Evolutionary conservation across 2,329 filamentous ascomycete species (phyloP).

Genomic region (Fusarium sp.): DNA sequence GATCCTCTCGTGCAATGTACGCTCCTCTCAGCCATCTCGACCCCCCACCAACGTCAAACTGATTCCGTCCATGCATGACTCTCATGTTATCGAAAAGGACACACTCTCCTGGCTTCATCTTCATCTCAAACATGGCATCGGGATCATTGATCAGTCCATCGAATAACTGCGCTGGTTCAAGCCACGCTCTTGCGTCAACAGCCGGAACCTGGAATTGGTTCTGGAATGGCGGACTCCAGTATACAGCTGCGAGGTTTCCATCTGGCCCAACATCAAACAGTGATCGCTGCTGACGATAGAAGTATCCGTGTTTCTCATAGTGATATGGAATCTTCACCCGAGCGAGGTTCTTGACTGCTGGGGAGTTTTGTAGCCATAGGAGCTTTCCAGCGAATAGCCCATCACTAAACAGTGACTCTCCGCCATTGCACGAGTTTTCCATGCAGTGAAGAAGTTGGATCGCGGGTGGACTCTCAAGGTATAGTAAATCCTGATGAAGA

Average conservation of each 20-base stretch:
- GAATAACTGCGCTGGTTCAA: constrained; percentile 65
- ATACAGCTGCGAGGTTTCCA: constrained; percentile 46
- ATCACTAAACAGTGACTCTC: constrained; percentile 88
- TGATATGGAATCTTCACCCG: constrained; percentile 67
- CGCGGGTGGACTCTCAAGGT: constrained; percentile 81
- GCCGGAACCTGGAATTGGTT: constrained; percentile 54
- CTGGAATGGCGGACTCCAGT: constrained; percentile 87
- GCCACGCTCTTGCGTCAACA: constrained; percentile 52
- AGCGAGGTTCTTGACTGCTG: constrained; percentile 52
- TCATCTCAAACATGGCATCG: constrained; percentile 72
- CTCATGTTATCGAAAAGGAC: constrained; percentile 92
- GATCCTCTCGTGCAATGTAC: constrained; percentile 73
- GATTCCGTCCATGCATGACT: constrained; percentile 82
- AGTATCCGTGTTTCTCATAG: constrained; percentile 73
- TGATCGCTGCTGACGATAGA: constrained; percentile 69
- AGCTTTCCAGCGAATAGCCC: constrained; percentile 68
- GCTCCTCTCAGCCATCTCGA: constrained; percentile 86
- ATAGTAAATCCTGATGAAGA: constrained; percentile 93
- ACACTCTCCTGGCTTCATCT: constrained; percentile 83
- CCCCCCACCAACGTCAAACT: constrained; percentile 74
- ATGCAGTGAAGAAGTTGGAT: constrained; percentile 92
- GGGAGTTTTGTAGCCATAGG: constrained; percentile 42
- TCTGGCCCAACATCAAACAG: constrained; percentile 57
- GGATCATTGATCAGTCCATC: constrained; percentile 66
- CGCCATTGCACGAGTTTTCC: constrained; percentile 80